phyloP scores from a whole-genome alignment of 192 early-diverging fungal genomes.

The Backusella tuberculispora region DNA sequence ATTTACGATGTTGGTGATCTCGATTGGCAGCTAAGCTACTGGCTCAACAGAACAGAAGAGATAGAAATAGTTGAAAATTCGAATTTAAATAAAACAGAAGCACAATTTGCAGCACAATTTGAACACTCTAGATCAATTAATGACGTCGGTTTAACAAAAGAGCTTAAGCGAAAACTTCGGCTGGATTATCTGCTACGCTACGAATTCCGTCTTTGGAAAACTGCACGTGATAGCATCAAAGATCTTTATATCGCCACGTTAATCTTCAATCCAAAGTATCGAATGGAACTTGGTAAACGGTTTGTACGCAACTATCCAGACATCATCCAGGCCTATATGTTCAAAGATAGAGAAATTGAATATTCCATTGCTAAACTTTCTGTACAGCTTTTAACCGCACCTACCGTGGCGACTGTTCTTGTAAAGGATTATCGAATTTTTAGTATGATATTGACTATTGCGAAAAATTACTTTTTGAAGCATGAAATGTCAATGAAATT shows the following conservation, averaged over 20 bases:
- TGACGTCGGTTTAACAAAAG: conserved; percentile 25
- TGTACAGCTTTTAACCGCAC: conserved; percentile 93
- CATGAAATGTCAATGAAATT: conserved; percentile 57
- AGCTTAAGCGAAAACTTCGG: conserved; percentile 62
- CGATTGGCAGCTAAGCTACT: conserved; percentile 27
- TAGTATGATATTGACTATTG: conserved; percentile 72
- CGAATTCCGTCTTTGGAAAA: conserved; percentile 90
- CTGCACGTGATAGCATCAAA: conserved; percentile 71
- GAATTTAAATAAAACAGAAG: background rate
- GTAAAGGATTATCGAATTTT: conserved; percentile 78
- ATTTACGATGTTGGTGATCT: conserved; percentile 31
- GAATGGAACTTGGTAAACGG: conserved; percentile 65
- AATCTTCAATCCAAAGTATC: conserved; percentile 78
- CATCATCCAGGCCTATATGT: conserved; percentile 76
- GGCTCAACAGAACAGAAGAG: conserved; percentile 24
- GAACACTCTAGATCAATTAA: background rate
- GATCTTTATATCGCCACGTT: conserved; percentile 90
- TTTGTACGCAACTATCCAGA: conserved; percentile 87
- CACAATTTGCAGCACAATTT: conserved; percentile 1
- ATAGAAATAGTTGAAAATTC: conserved; percentile 22
- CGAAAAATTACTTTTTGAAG: conserved; percentile 80
- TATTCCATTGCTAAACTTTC: conserved; percentile 88
- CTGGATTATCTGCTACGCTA: conserved; percentile 86
- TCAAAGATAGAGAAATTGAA: conserved; percentile 86
- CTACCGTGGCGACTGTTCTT: conserved; percentile 82